Base-by-base conservation (phyloP, 352 stramenopile species). In the Globisporangium spinosum region DNA sequence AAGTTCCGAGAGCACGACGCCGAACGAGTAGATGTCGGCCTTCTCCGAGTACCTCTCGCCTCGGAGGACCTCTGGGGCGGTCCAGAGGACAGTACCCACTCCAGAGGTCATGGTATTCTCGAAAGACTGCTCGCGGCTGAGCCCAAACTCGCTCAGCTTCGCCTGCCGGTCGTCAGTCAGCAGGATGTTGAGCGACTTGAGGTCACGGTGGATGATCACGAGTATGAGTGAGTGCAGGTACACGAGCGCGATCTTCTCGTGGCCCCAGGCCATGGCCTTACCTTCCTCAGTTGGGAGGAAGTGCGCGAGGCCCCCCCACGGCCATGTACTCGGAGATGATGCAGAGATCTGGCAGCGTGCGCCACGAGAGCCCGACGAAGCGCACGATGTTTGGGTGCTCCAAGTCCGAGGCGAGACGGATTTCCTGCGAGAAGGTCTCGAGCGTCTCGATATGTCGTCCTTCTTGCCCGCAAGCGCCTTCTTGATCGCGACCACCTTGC, bases 21-120 rank as follows among this genome's bases (percentile, higher is more conserved):
- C 88, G 58, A 91, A 96, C 72, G 88, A 94, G 82, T 93, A 96
- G 53, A 96, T 82, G 63, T 96, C 88, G 35, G 85, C 85, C 71
- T 92, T 70, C 49, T 76, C 72, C 13, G 65, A 71, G 65, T 93
- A 89, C 23, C 54, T 58, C 45, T 84, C 72, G 23, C 79, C 77
- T 25, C 65, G 57, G 54, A 95, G 71, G 8, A 84, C 70, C 53
- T 84, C 76, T 5, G 76, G 78, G 7, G 78, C 76, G 8, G 74
- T 83, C 78, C 77, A 84, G 40, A 81, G 70, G 17, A 83, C n/a
- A 22, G 78, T 83, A 22, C 76, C 73, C 0, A 85, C 74, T 5
- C 76, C 70, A 20, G 66, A 76, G 7, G 73, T 81, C 71, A 79
- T 82, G 12, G 75, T 78, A 58, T 78, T 70, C 35, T 82, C 73